phyloP scores from a whole-genome alignment of 805 yeast species.

The Blastobotrys parvus region DNA sequence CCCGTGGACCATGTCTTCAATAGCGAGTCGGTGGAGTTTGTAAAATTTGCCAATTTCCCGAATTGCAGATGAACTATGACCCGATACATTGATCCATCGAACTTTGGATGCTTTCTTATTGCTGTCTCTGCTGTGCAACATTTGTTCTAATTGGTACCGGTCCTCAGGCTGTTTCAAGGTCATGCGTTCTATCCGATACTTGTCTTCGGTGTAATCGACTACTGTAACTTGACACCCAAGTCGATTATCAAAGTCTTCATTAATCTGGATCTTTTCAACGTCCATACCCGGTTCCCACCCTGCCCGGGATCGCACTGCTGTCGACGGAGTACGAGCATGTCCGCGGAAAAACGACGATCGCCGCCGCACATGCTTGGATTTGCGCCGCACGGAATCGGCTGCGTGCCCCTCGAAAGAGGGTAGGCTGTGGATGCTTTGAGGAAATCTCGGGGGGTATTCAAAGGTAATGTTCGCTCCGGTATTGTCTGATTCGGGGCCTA shows the following conservation, averaged over 20 bases:
- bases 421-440: too few species aligned
- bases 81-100: slow-evolving; percentile 51
- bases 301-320: too few species aligned
- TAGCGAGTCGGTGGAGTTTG: slow-evolving; percentile 44
- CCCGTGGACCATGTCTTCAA: slow-evolving; percentile 56
- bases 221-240: slow-evolving; percentile 47
- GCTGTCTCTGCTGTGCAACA: slow-evolving; percentile 26
- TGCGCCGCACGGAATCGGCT: too few species aligned
- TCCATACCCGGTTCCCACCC: slow-evolving; percentile 58
- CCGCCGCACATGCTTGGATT: too few species aligned
- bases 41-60: slow-evolving; percentile 37
- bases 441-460: too few species aligned
- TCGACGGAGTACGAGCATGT: too few species aligned
- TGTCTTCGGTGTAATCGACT: slow-evolving; percentile 39
- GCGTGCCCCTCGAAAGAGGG: too few species aligned
- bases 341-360: too few species aligned
- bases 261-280: slow-evolving; percentile 41
- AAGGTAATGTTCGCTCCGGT: too few species aligned
- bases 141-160: slow-evolving; percentile 14
- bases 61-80: slow-evolving; percentile 55
- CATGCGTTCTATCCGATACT: slow-evolving; percentile 38
- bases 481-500: too few species aligned
- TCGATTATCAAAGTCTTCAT: slow-evolving; percentile 31
- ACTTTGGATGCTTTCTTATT: slow-evolving; percentile 44
- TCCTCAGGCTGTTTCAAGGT: slow-evolving; percentile 26